phyloP scores from a whole-genome alignment of 202 grass and related monocot genomes.

The Miscanthus sacchariflorus region DNA sequence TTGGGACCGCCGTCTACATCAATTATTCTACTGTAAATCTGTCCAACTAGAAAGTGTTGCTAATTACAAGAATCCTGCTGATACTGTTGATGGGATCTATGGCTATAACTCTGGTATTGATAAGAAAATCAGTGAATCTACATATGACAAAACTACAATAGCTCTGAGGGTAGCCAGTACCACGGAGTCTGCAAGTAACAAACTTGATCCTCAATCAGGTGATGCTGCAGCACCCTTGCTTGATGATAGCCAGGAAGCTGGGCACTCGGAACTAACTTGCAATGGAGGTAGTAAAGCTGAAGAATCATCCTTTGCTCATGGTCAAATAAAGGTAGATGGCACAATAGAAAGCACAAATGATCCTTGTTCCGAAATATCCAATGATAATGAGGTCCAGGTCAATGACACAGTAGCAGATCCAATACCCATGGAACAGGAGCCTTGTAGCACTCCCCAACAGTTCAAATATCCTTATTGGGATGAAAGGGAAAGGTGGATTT shows the following conservation, averaged over 20 bases:
- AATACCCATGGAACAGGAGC: slow-evolving; percentile 42
- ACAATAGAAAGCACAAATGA: slow-evolving; percentile 31
- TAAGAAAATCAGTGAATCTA: slow-evolving; percentile 44
- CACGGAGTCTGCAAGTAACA: slow-evolving; percentile 22
- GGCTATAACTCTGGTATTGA: slow-evolving; percentile 21
- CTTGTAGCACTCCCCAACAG: slow-evolving; percentile 39
- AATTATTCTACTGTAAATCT: slow-evolving; percentile 64
- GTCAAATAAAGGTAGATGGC: slow-evolving; percentile 46
- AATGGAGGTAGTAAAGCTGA: slow-evolving; percentile 39
- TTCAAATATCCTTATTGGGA: slow-evolving; percentile 53
- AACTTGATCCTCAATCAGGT: slow-evolving; percentile 38
- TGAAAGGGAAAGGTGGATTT: slow-evolving; percentile 68
- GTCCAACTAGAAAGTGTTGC: slow-evolving; percentile 38
- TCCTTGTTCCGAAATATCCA: slow-evolving; percentile 36
- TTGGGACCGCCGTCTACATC: slow-evolving; percentile 87
- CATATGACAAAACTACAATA: slow-evolving; percentile 16
- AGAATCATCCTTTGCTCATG: slow-evolving; percentile 43
- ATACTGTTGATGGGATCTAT: slow-evolving; percentile 35
- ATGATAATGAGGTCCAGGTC: slow-evolving; percentile 37
- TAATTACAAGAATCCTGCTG: slow-evolving; percentile 39
- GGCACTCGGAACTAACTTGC: slow-evolving; percentile 39
- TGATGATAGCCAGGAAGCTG: slow-evolving; percentile 39
- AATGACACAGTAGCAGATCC: slow-evolving; percentile 33
- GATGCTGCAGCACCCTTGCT: slow-evolving; percentile 40
- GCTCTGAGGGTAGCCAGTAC: slow-evolving; percentile 7